Base-by-base conservation (phyloP, 2,329 filamentous ascomycete species). In the Tolypocladium guangdongense region DNA sequence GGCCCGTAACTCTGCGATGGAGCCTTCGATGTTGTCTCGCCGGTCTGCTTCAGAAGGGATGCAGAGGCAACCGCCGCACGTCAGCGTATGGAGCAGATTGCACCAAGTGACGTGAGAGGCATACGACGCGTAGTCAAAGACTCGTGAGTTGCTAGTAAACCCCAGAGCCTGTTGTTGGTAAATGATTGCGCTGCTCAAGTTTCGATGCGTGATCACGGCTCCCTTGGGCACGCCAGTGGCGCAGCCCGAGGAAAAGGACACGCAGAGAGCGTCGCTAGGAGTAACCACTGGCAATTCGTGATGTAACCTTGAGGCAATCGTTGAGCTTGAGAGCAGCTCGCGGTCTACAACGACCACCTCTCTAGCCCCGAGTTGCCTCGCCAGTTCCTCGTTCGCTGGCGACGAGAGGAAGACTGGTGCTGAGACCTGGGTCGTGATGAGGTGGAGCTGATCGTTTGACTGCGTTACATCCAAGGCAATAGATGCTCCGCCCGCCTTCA, bases 231-330 rank as follows among this genome's bases (percentile, higher is more conserved):
- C 64, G 4, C 76, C 76, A 0, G 76, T 78, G 12, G 41, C 36
- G 22, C 71, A 76, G 18, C 76, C 76, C 18, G 75, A 78, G n/a
- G 77, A 78, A 58, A 78, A 79, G 60, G 77, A 74, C 57, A 78
- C 72, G 20, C 54, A 54, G n/a, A 60, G 33, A 5, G 54, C 36
- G 33, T 56, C 52, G 2, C 52, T 54, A 10, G 58, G 54, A 20
- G 43, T 35, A n/a, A 55, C 52, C n/a, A 52, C 50, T 1, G 57
- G 57, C 1, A 59, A 52, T 18, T 27, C 47, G 20, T 14, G 37
- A 14, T 27, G 32, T 11, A 12, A 22, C 11, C 39, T 45, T 8
- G 18, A 14, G 16, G 32, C 8, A 18, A 6, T 27, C 18, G 30
- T 24, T 16, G 24, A 41, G 37, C 16, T 32, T 39, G 30, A 12